Conservation (phyloP, 2,329 filamentous ascomycete genomes). For the Aureobasidium sp. region DNA sequence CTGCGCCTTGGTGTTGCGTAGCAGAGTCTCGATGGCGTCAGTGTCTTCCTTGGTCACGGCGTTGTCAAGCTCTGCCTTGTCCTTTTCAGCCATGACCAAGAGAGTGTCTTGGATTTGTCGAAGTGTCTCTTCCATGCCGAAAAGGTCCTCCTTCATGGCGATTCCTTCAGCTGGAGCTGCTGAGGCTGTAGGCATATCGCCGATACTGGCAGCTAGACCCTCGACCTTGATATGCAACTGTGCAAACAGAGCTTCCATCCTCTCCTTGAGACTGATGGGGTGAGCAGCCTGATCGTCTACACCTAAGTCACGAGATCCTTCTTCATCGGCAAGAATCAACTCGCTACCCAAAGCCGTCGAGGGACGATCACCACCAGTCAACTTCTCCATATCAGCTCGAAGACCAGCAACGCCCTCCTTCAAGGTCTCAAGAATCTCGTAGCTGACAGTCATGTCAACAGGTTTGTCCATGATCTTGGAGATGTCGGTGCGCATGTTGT, state of each 20-base stretch:
- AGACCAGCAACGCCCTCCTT: constrained; percentile 73
- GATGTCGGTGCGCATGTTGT: constrained; percentile 68
- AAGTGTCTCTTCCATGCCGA: constrained; percentile 38
- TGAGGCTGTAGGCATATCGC: constrained; percentile 38
- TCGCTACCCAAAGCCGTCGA: constrained; percentile 45
- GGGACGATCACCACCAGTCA: constrained; percentile 52
- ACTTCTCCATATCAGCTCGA: constrained; percentile 67
- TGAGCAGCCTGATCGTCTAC: constrained; percentile 19
- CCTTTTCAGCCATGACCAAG: constrained; percentile 42
- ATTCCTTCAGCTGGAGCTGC: constrained; percentile 27
- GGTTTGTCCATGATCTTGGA: constrained; percentile 70
- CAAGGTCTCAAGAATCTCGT: constrained; percentile 83
- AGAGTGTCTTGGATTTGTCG: constrained; percentile 55
- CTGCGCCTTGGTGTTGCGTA: constrained; percentile 81
- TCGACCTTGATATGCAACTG: constrained; percentile 82
- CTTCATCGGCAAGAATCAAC: constrained; percentile 50
- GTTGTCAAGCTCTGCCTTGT: constrained; percentile 39
- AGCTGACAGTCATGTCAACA: constrained; percentile 72
- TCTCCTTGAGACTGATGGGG: constrained; percentile 53
- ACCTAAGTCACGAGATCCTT: constrained; percentile 28
- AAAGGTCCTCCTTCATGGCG: constrained; percentile 49
- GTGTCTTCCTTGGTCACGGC: constrained; percentile 73
- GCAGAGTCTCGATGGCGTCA: constrained; percentile 80
- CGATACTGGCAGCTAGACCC: constrained; percentile 54
- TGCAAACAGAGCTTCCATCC: constrained; percentile 74